Percentiles rank a stretch among this genome's conserved stretches.
These are phyloP conservation scores for Backusella luteola DNA, from an alignment of 192 early-diverging fungal species.

Conservation along the genomic window DNA sequence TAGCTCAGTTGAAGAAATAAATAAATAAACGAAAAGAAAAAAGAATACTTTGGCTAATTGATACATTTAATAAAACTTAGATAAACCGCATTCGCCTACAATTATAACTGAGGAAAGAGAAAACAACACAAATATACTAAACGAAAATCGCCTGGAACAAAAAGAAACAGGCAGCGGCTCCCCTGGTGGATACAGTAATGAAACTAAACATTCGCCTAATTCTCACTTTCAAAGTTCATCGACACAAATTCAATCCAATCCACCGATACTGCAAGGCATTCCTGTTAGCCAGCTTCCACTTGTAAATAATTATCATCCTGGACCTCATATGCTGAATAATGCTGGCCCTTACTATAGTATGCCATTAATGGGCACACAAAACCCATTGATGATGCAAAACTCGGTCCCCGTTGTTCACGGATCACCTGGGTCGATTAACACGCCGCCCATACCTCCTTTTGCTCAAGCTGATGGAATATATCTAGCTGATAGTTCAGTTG, in stretches of 20 bases:
- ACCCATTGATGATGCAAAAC: background rate
- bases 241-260: background rate
- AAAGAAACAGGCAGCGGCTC: background rate
- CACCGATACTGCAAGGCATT: background rate
- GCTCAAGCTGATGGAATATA: conserved; percentile 13
- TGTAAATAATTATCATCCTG: background rate
- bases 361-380: background rate
- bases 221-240: background rate
- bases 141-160: background rate
- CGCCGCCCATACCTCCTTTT: background rate
- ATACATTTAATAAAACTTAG: background rate
- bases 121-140: background rate
- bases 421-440: too few relatives aligned
- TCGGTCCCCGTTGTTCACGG: background rate
- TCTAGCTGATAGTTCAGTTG: conserved; percentile 26
- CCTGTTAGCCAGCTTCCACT: background rate
- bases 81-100: background rate
- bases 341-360: background rate
- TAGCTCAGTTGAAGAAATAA: background rate
- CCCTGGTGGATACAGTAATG: background rate
- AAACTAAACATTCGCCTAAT: background rate
- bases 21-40: background rate
- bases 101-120: background rate
- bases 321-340: background rate
- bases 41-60: background rate